These are phyloP conservation scores for Erythrobasidium yunnanense DNA, from an alignment of 768 basidiomycete genomes.

Conservation along the genomic window DNA sequence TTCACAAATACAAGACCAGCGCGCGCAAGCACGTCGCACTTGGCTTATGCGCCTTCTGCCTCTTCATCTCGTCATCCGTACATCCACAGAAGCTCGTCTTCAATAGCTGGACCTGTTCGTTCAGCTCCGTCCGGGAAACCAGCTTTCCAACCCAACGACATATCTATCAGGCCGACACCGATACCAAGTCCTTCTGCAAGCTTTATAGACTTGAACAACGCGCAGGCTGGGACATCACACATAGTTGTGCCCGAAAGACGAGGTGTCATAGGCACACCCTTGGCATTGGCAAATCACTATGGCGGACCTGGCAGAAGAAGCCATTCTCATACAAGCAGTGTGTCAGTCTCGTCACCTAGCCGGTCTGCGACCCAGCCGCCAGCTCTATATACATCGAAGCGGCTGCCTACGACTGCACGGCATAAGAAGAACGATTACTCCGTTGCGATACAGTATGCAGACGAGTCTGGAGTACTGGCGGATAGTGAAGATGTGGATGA, in stretches of 20 bases:
- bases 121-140: background rate
- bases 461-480: background rate
- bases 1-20: slow-evolving; percentile 70
- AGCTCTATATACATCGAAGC: slow-evolving; percentile 1
- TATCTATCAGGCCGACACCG: slow-evolving; percentile 46
- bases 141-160: slow-evolving; percentile 34
- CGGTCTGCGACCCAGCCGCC: no score
- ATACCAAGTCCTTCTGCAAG: slow-evolving; percentile 48
- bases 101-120: slow-evolving; percentile 14
- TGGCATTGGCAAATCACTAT: no score
- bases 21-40: slow-evolving; percentile 43
- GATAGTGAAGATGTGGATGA: slow-evolving; percentile 1
- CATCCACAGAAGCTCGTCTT: background rate
- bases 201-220: slow-evolving; percentile 49
- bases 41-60: slow-evolving; percentile 38
- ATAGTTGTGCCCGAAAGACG: slow-evolving; percentile 27
- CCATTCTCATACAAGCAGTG: no score
- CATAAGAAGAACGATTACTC: slow-evolving; percentile 26
- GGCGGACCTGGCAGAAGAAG: no score
- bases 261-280: slow-evolving; percentile 43
- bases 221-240: slow-evolving; percentile 10
- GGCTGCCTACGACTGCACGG: background rate
- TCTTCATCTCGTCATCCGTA: slow-evolving; percentile 34
- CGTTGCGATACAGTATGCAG: slow-evolving; percentile 14
- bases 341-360: no score